These are phyloP conservation scores for Prunus mongolica DNA, from an alignment of 306 rosid genomes.

Conservation along the genomic window DNA sequence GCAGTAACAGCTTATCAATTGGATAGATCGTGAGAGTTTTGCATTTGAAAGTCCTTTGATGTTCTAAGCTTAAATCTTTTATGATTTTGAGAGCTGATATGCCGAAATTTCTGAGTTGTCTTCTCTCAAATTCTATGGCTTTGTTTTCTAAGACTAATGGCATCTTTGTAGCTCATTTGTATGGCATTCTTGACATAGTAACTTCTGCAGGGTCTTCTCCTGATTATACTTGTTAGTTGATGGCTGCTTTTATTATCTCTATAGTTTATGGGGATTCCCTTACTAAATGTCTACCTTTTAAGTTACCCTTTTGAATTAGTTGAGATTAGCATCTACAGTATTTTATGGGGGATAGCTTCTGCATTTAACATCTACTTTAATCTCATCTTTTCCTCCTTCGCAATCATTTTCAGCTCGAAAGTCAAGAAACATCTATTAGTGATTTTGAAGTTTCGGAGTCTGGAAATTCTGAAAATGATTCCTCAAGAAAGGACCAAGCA, in stretches of 20 bases:
- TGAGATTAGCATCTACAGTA: background rate
- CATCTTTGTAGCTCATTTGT: background rate
- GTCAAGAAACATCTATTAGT: conserved; percentile 52
- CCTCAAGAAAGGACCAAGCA: conserved; percentile 35
- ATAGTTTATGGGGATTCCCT: background rate
- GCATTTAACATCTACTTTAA: background rate
- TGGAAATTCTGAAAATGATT: conserved; percentile 53
- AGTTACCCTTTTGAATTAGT: background rate
- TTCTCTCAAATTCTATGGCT: background rate
- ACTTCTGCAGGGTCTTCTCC: background rate
- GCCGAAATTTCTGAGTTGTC: background rate
- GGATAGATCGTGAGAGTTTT: background rate
- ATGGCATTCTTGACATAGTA: background rate
- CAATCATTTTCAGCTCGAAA: conserved; percentile 48
- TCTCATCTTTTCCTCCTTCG: background rate
- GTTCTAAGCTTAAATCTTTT: background rate
- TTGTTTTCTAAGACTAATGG: background rate
- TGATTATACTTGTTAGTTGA: background rate
- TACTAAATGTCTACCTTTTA: background rate
- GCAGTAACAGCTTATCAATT: background rate
- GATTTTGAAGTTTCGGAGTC: conserved; percentile 58
- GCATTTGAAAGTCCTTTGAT: background rate
- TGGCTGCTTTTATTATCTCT: background rate
- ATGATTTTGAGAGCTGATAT: background rate
- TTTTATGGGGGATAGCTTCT: background rate